Base-by-base conservation (phyloP, 148 eudicot species). In the Silene uniflora region DNA sequence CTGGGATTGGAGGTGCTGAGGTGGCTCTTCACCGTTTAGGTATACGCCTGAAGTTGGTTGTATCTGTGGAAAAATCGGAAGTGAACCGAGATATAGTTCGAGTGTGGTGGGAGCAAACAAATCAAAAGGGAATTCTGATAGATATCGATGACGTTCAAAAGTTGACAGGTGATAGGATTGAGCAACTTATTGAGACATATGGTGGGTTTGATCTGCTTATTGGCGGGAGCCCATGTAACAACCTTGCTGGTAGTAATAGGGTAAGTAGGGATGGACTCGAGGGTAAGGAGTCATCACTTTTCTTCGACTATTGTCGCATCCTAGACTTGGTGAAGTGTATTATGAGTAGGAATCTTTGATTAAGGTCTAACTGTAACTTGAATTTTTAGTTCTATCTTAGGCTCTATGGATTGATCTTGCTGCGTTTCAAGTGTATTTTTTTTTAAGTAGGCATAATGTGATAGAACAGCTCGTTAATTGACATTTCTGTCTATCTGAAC, bases 1-100 rank as follows among this genome's bases (percentile, higher is more conserved):
- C 99, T 0, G 97, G 99, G n/a, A 95, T 95, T 6, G 99, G 99
- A 9, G 99, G 99, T 1, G 99, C 87, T 1, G 99, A 95, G 72
- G 97, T 95, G 52, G 96, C 99, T 16, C 93, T 95, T 13, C 87
- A 95, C 44, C 86, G 92, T 12, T 88, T 95, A 12, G 96, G 97
- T 0, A 81, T 95, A 59, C 89, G 80, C 1, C 35, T 95, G 25
- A 95, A 88, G 17, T 76, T 72, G 3, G 96, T 95, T 0, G 96
- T 95, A 0, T 92, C 96, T 0, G 91, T 95, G 0, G 97, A 95
- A 71, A 89, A 78, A 18, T 90, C 99, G 0, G 90, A 90, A 72
- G 97, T 84, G 18, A 95, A 92, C 81, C 75, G 93, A 69, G 84
- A 88, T 25, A 86, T 90, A 0, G 84, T 90, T 10, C 76, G 86